Base-by-base conservation (phyloP, 192 early-diverging fungal species). In the Kappamyces sp. region DNA sequence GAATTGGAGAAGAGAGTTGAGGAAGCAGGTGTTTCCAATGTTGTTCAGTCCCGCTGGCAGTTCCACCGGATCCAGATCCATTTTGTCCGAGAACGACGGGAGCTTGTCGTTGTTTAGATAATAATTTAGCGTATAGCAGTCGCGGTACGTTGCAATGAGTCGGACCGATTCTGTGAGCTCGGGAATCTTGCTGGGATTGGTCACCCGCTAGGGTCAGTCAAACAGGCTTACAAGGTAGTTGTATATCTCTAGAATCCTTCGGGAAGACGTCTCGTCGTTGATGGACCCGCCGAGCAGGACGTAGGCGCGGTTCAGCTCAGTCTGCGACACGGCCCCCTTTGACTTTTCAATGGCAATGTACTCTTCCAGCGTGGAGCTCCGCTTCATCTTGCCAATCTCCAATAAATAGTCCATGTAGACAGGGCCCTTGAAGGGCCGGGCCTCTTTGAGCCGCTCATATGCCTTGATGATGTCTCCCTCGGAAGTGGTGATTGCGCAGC, bases 21-120 rank as follows among this genome's bases (percentile, higher is more conserved):
- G 52, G 40, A 70, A 74, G 43, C 72, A 74, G 33, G 72, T 74
- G 41, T 74, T 74, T 5, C 72, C 72, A 60, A 74, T 68, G 34
- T 74, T 74, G 13, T 66, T 48, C 52, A 74, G 35, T 35, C 72
- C 72, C 12, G 62, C 63, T 5, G 55, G 72, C 47, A 49, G 39
- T 38, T 23, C 40, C 7, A 54, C 38, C 38, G 38, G 51, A 5
- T 37, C 36, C n/a, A 34, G 37, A 47, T 58, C 9, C 38, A 39
- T 36, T 31, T 44, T 15, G 8, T 50, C 12, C 42, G 41, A 6
- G 44, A 38, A 46, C 35, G 35, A 31, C 5, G 44, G 60, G 10
- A 65, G 36, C 23, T 67, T 39, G 34, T 58, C 66, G 12, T 51
- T 62, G 4, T 65, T 47, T 50, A 72, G 36, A 60, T 60, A 72